Percentiles rank a stretch among this genome's conserved stretches.
phyloP scores from a whole-genome alignment of 495 filamentous ascomycete genomes.

The Penicillium cosmopolitanum region DNA sequence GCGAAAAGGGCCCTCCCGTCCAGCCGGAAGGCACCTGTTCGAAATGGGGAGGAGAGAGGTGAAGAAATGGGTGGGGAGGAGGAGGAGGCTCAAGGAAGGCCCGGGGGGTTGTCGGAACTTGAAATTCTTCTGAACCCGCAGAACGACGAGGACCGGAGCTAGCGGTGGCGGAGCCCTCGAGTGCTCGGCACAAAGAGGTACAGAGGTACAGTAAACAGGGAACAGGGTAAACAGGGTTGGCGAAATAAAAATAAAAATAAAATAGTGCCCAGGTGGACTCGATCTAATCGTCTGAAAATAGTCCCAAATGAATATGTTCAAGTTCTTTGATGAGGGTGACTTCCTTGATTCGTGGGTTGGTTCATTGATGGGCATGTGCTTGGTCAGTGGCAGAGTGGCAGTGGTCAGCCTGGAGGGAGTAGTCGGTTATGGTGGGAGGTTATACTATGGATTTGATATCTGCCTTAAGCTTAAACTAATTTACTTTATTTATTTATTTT shows the following conservation, averaged over 20 bases:
- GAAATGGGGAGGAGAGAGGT: slow-evolving; percentile 19
- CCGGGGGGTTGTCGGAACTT: slow-evolving; percentile 26
- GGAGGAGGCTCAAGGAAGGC: slow-evolving; percentile 6
- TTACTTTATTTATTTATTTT: too few species aligned
- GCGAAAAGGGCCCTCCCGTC: slow-evolving; percentile 39
- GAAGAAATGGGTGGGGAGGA: slow-evolving; percentile 12
- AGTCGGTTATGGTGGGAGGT: too few species aligned
- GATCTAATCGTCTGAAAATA: too few species aligned
- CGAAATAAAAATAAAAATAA: background rate
- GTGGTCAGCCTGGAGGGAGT: too few species aligned
- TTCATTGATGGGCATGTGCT: too few species aligned
- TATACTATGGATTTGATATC: too few species aligned
- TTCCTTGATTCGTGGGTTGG: too few species aligned
- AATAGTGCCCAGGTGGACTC: background rate
- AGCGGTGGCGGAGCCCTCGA: slow-evolving; percentile 37
- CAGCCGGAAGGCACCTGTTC: slow-evolving; percentile 31
- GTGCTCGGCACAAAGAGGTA: slow-evolving; percentile 15
- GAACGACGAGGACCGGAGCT: slow-evolving; percentile 31
- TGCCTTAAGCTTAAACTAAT: too few species aligned
- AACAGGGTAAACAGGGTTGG: background rate
- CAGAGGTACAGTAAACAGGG: background rate
- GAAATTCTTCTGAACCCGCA: slow-evolving; percentile 34
- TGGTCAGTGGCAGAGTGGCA: too few species aligned
- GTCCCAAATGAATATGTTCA: too few species aligned
- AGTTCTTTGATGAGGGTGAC: too few species aligned